A percentile compares a stretch with the other conserved stretches of the same genome.
Conservation (phyloP, 129 eudicot species). For the Tagetes erecta region DNA sequence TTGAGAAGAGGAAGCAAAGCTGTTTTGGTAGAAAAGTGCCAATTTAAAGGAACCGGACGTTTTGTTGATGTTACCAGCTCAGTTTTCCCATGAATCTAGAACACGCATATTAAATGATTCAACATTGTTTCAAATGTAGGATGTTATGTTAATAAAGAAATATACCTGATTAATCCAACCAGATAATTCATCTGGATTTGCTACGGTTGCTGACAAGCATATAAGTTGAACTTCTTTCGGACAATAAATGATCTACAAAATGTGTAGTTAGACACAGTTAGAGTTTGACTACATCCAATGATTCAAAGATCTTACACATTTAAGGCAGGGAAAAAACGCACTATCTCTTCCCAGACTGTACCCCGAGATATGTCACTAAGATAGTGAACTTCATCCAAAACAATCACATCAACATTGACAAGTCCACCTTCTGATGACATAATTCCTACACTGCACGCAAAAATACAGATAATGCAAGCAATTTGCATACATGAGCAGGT, state of each 20-base stretch:
- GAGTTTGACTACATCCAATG: slow-evolving; percentile 19
- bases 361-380: slow-evolving; percentile 98
- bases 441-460: slow-evolving; percentile 78
- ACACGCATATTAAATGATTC: slow-evolving; percentile 21
- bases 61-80: slow-evolving; percentile 88
- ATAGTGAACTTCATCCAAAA: slow-evolving; percentile 99
- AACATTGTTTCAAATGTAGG: not conserved
- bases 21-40: slow-evolving; percentile 93
- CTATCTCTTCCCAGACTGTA: slow-evolving; percentile 99
- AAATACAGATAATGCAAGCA: slow-evolving; percentile 18
- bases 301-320: slow-evolving; percentile 14
- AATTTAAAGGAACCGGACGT: slow-evolving; percentile 94
- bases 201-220: slow-evolving; percentile 97
- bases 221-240: slow-evolving; percentile 98
- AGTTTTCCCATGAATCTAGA: slow-evolving; percentile 93
- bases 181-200: slow-evolving; percentile 97
- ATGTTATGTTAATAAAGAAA: slow-evolving; percentile 9
- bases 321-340: slow-evolving; percentile 39
- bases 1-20: slow-evolving; percentile 83
- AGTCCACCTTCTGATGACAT: slow-evolving; percentile 82
- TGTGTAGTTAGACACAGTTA: slow-evolving; percentile 6
- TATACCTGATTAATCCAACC: slow-evolving; percentile 99
- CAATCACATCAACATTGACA: slow-evolving; percentile 90
- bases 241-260: slow-evolving; percentile 82
- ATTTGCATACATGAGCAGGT: slow-evolving; percentile 3